Base-by-base conservation (phyloP, 2,329 filamentous ascomycete species). In the Monosporascus sp. region DNA sequence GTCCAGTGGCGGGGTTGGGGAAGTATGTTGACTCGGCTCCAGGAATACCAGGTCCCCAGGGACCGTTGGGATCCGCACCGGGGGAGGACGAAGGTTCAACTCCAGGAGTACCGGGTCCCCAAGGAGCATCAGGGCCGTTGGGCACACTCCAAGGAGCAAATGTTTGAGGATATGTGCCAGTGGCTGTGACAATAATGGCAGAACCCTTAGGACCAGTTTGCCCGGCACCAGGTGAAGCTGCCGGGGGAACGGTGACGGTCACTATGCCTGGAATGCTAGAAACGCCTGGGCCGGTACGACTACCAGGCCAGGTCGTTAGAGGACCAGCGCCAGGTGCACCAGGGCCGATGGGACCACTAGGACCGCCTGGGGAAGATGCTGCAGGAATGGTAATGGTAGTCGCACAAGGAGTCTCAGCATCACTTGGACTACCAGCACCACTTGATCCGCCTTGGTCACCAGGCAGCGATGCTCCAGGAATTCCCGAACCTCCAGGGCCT, bases 401-500 rank as follows among this genome's bases (percentile, higher is more conserved):
- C 3, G 43, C 26, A 24, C 43, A 46, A 27, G 43, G 43, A n/a
- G 43, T 14, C 22, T 46, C 16, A 17, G 43, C 7, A 20, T 19
- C 27, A 31, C 27, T 31, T 8, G 27, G 27, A 31, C 27, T 31
- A 31, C 27, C 27, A 31, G 31, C 31, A 14, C 31, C 31, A 14
- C 31, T 34, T 34, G 31, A 11, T 19, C 54, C 51, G 24, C 56
- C 58, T 49, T 55, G 54, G 20, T 52, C 55, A 41, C 47, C 31
- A 14, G 31, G 31, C 31, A 34, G 14, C 11, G 31, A 34, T 34
- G 31, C 31, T 34, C 11, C 31, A 34, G 31, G 31, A 5, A 34
- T 14, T 34, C 11, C 31, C 11, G 31, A 34, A 34, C 31, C 31
- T 34, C 31, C 31, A 34, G 31, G 11, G 11, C 31, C 11, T 34